These are phyloP conservation scores for carrot (Daucus carota) DNA, from an alignment of 129 eudicot species.

Conservation along the genomic window DH1_v3.0 NC_030385.2:39826501-39827000, in stretches of 20 bases:
- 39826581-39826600: no score
- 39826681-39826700: no score
- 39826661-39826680: not conserved
- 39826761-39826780: not conserved
- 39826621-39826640: no score
- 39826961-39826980: constrained; percentile 80
- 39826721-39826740: not conserved
- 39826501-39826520: no score
- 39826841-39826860: constrained; percentile 42
- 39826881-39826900: constrained; percentile 91
- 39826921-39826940: constrained; percentile 75
- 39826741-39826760: not conserved
- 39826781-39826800: constrained; percentile 10
- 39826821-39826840: constrained; percentile 76
- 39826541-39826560: no score
- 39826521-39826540: no score
- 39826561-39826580: no score
- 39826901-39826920: constrained; percentile 91
- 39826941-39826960: constrained; percentile 93
- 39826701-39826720: not conserved
- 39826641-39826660: not conserved
- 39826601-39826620: no score
- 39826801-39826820: constrained; percentile 76
- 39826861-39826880: constrained; percentile 94
- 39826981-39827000: constrained; percentile 75